Evolutionary conservation across 495 filamentous ascomycete species (phyloP).

Genomic region (Chlorociboria aeruginascens): DNA sequence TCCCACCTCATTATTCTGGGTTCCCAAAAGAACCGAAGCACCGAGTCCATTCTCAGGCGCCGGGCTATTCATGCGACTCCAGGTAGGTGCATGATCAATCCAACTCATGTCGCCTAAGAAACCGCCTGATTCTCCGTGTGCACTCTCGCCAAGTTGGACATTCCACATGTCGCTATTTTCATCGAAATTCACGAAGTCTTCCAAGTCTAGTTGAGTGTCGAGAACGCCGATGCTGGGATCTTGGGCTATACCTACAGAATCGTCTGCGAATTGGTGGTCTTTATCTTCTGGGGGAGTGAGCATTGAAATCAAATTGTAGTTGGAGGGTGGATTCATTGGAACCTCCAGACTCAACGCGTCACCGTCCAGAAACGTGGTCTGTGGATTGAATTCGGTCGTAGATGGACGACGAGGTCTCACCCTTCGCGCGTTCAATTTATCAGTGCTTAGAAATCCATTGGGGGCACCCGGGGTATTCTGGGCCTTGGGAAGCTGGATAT

Average conservation of each 20-base stretch:
- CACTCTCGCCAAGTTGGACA: conserved; percentile 14
- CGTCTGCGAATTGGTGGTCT: no score
- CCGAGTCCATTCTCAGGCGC: neutral
- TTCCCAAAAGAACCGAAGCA: neutral
- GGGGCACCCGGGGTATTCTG: neutral
- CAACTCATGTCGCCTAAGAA: conserved; percentile 18
- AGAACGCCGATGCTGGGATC: neutral
- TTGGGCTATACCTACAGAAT: neutral
- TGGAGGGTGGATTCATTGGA: neutral
- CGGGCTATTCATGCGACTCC: conserved; percentile 15
- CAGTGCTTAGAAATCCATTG: neutral
- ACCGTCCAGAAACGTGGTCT: neutral
- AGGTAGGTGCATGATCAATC: conserved; percentile 13
- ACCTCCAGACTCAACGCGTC: conserved; percentile 5
- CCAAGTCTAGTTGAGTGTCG: conserved; percentile 4
- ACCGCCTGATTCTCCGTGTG: conserved; percentile 16
- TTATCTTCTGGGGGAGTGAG: conserved; percentile 6
- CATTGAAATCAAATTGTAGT: conserved; percentile 3
- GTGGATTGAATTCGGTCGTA: neutral
- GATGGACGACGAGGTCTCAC: neutral
- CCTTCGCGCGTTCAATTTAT: conserved; percentile 2
- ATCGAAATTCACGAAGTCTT: conserved; percentile 18
- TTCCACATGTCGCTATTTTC: conserved; percentile 13
- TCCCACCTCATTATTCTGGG: neutral
- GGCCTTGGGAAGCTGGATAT: conserved; percentile 14